Percentiles rank a stretch among this genome's conserved stretches.
Conservation (phyloP, 2,329 filamentous ascomycete species). For the Phialophora verrucosa region DNA sequence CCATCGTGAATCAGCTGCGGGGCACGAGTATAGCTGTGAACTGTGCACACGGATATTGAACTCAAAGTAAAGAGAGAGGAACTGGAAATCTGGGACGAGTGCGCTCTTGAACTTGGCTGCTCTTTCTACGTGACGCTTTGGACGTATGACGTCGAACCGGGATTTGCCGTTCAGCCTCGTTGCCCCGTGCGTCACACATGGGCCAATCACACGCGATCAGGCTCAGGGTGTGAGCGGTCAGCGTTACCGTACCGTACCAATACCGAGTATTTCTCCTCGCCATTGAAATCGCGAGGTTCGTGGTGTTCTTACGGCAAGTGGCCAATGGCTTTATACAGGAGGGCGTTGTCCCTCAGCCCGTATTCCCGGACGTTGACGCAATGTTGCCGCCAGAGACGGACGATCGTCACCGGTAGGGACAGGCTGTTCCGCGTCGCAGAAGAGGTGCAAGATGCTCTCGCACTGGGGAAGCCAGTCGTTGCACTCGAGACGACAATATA, state of each 20-base stretch:
- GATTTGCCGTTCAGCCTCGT: slow-evolving; percentile 11
- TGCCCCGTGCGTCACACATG: neutral
- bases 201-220: slow-evolving; percentile 14
- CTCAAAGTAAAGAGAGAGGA: neutral
- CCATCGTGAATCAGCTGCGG: slow-evolving; percentile 21
- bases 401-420: slow-evolving; percentile 26
- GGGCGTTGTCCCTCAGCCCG: neutral
- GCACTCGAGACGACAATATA: slow-evolving; percentile 97
- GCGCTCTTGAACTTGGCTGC: slow-evolving; percentile 15
- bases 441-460: slow-evolving; percentile 79
- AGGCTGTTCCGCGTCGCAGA: slow-evolving; percentile 73
- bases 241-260: neutral
- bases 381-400: slow-evolving; percentile 6
- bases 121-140: neutral
- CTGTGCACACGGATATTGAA: neutral
- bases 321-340: slow-evolving; percentile 12
- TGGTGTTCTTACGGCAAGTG: neutral
- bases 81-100: slow-evolving; percentile 1
- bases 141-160: slow-evolving; percentile 14
- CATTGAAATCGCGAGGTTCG: neutral
- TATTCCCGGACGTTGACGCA: neutral
- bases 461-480: slow-evolving; percentile 78
- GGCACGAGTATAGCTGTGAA: neutral
- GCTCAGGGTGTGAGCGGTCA: neutral
- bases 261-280: neutral